A percentile compares a stretch with the other conserved stretches of the same genome.
phyloP scores from a whole-genome alignment of 805 yeast genomes.

The Ogataea thermomethanolica region DNA sequence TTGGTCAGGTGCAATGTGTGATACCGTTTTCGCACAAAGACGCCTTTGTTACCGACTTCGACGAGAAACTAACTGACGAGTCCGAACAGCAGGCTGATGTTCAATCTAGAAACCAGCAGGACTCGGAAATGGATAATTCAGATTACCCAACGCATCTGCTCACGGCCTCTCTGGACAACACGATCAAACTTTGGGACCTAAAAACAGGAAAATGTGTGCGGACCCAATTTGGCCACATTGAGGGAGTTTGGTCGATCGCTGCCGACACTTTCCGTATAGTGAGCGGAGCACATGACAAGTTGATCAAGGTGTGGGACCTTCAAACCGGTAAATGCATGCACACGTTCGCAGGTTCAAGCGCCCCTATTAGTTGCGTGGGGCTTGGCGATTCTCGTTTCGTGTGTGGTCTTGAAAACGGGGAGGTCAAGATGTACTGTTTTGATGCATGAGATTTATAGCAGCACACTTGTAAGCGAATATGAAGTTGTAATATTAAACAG shows the following conservation, averaged over 20 bases:
- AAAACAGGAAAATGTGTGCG: constrained; percentile 82
- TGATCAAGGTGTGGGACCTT: constrained; percentile 91
- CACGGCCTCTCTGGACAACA: constrained; percentile 87
- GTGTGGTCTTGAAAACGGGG: constrained; percentile 86
- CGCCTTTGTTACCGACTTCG: constrained; percentile 36
- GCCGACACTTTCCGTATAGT: constrained; percentile 94
- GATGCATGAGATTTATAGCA: constrained; percentile 41
- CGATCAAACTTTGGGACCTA: constrained; percentile 91
- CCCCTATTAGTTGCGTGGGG: constrained; percentile 68
- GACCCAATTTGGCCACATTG: constrained; percentile 96
- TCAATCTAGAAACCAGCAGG: constrained; percentile 24
- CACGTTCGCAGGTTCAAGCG: constrained; percentile 73
- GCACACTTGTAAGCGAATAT: constrained; percentile 53
- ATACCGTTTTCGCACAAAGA: constrained; percentile 79
- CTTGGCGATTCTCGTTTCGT: constrained; percentile 87
- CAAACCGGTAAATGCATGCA: constrained; percentile 93
- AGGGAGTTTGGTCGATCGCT: constrained; percentile 96
- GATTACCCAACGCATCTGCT: constrained; percentile 77
- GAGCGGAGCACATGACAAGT: constrained; percentile 90
- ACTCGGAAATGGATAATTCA: constrained; percentile 22
- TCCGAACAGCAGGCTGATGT: constrained; percentile 28
- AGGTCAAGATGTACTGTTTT: constrained; percentile 79
- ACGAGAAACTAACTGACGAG: constrained; percentile 20
- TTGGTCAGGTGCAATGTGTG: constrained; percentile 91
- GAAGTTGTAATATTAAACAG: constrained; percentile 64